Evolutionary conservation across 2,329 filamentous ascomycete species (phyloP), one percentile per base, ranked within the genome.

Genomic region (Paracoccidioides brasiliensis): DNA sequence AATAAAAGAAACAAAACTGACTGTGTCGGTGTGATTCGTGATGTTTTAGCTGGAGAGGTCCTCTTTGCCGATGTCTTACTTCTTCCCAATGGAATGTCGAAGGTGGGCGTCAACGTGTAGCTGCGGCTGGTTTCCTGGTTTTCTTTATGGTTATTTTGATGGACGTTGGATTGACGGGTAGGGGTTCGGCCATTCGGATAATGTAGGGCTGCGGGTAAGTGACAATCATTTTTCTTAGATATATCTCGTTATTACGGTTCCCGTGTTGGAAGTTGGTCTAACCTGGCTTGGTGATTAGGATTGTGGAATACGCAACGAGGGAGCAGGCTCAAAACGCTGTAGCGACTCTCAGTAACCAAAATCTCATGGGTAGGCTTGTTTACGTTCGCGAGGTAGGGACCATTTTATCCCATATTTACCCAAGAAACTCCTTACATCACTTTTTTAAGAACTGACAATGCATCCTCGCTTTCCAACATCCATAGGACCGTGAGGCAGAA

Each of bases 31-130:
- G 64, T 70, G 74, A 67, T 73, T 67, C 61, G 52, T 57, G 60
- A 59, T 59, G 42, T 63, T 70, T 66, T 76, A 97, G 93, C 93
- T 79, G 93, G 93, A 82, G 91, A 97, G 76, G 93, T 98, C 74
- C 84, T 97, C 78, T 98, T 95, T 79, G 93, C 93, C 79, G 93
- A 98, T 82, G 93, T 98, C 72, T 85, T 98, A 77, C 81, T 95
- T 76, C 90, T 98, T 85, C 93, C 93, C 71, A 98, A 98, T 82
- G 93, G 93, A 90, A 98, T 98, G 93, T 97, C 91, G 88, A 98
- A 98, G 91, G 91, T 97, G 90, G 89, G 88, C 90, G 84, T 85
- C 81, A 86, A 87, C 80, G 83, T 78, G 80, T 90, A 86, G 86
- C 83, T 84, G 82, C 84, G 86, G 85, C 83, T 88, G 88, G 87